Evolutionary conservation across 2,329 filamentous ascomycete genomes (phyloP).

Genomic region (Sporothrix euskadiensis): DNA sequence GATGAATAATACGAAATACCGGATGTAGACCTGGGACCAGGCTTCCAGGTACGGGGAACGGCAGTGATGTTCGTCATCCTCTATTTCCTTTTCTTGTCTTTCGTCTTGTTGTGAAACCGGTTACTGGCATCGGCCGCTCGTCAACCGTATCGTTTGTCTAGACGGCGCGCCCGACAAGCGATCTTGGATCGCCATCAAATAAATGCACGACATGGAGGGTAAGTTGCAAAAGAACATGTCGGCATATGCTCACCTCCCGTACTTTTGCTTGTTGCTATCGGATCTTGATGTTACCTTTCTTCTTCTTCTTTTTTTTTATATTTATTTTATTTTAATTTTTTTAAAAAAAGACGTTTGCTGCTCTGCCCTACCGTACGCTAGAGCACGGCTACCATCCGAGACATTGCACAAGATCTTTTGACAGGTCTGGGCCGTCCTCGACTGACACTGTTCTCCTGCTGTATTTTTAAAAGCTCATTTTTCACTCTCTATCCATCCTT

Average conservation of each 20-base stretch:
- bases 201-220: slow-evolving; percentile 10
- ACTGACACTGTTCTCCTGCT: not conserved
- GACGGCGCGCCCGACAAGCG: slow-evolving; percentile 22
- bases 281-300: no score
- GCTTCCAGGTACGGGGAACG: slow-evolving; percentile 9
- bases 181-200: slow-evolving; percentile 21
- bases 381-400: slow-evolving; percentile 5
- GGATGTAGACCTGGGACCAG: not conserved
- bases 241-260: not conserved
- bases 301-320: not conserved
- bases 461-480: not conserved
- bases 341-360: slow-evolving; percentile 1
- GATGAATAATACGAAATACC: not conserved
- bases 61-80: not conserved
- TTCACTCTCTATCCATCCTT: not conserved
- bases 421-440: not conserved
- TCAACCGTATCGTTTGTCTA: slow-evolving; percentile 11
- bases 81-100: not conserved
- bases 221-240: not conserved
- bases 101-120: not conserved
- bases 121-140: not conserved
- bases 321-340: no score
- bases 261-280: not conserved
- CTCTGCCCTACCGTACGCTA: slow-evolving; percentile 7
- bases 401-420: not conserved